Conservation (phyloP, 306 rosid genomes). For the Purshia tridentata region DNA sequence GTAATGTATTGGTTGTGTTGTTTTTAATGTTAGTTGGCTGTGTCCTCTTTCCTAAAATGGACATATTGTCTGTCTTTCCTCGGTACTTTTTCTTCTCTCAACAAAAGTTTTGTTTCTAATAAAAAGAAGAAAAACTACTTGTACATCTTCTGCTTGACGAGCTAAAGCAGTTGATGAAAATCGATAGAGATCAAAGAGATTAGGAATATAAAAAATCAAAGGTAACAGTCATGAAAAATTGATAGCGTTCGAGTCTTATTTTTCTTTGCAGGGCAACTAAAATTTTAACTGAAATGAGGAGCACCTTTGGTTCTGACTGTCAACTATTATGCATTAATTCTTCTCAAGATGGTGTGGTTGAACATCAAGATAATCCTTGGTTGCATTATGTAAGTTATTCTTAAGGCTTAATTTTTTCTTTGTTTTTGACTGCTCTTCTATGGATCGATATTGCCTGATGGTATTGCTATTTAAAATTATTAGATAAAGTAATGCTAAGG, state of each 20-base stretch:
- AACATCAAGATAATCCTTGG: constrained; percentile 82
- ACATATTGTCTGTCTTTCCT: not conserved
- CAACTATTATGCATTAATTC: constrained; percentile 80
- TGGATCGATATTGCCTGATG: constrained; percentile 2
- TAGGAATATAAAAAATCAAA: not conserved
- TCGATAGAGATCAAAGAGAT: not conserved
- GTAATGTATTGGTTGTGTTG: not conserved
- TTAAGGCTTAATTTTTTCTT: constrained; percentile 10
- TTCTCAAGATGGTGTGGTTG: constrained; percentile 51
- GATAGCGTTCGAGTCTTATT: constrained; percentile 25
- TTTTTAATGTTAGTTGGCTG: not conserved
- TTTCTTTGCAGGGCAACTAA: constrained; percentile 66
- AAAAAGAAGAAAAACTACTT: not conserved
- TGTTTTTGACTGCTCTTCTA: constrained; percentile 12
- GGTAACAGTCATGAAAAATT: not conserved
- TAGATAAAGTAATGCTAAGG: constrained; percentile 32
- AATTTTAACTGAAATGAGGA: constrained; percentile 76
- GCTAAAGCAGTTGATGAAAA: not conserved
- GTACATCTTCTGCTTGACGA: not conserved
- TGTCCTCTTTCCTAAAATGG: not conserved
- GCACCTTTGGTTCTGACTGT: constrained; percentile 79
- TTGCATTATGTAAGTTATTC: constrained; percentile 62
- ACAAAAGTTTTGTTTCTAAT: too few species aligned
- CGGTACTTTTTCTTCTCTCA: not conserved
- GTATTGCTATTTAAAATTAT: constrained; percentile 15